Evolutionary conservation across 768 basidiomycete genomes (phyloP).

Genomic region (Sporobolomyces roseus): DNA sequence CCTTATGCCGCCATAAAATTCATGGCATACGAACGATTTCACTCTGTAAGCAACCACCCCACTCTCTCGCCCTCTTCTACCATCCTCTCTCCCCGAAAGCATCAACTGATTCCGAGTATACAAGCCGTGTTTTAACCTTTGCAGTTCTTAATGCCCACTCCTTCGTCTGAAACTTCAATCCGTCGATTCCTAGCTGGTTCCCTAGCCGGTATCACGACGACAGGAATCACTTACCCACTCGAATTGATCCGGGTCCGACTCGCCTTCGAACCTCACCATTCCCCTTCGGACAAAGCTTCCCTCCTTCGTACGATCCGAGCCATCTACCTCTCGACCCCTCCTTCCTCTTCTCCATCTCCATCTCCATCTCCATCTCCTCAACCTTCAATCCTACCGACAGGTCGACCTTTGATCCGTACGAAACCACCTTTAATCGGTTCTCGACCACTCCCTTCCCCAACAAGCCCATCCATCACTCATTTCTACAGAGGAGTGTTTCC

Average conservation of each 20-base stretch:
- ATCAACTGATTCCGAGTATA: too few species aligned
- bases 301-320: conserved; percentile 53
- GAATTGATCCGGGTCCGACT: conserved; percentile 93
- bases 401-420: background rate
- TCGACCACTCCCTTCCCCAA: conserved; percentile 49
- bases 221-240: conserved; percentile 88
- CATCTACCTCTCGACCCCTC: conserved; percentile 64
- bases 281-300: conserved; percentile 54
- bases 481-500: conserved; percentile 98
- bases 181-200: conserved; percentile 83
- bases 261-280: conserved; percentile 70
- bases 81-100: too few species aligned
- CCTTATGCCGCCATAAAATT: conserved; percentile 97
- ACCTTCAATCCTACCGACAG: conserved; percentile 41
- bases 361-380: conserved; percentile 15
- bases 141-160: conserved; percentile 81
- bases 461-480: conserved; percentile 72
- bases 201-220: conserved; percentile 78
- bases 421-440: conserved; percentile 39
- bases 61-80: background rate
- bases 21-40: conserved; percentile 88
- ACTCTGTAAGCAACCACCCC: conserved; percentile 57
- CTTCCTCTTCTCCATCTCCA: conserved; percentile 44
- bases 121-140: too few species aligned
- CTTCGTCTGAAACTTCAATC: conserved; percentile 67